Conservation (phyloP, 345 rosid species). For the Viola odorata region DNA sequence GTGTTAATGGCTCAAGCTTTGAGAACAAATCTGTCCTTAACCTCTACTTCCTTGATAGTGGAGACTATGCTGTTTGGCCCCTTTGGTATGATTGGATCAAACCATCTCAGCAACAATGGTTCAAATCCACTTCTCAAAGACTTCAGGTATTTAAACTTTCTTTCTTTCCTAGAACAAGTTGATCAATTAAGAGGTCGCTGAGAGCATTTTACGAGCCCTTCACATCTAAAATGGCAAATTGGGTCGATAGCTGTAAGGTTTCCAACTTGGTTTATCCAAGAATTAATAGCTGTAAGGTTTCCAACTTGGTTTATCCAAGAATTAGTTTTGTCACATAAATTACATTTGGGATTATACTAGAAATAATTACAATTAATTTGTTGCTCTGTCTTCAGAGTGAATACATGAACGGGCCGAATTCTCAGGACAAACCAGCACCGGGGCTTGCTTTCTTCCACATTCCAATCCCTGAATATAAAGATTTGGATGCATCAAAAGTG, state of each 20-base stretch:
- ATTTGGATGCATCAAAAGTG: slow-evolving; percentile 48
- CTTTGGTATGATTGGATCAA: slow-evolving; percentile 65
- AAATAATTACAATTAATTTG: too few relatives aligned
- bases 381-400: slow-evolving; percentile 38
- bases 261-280: too few relatives aligned
- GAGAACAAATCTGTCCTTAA: slow-evolving; percentile 64
- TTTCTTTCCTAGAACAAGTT: background rate
- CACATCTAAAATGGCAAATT: too few relatives aligned
- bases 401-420: slow-evolving; percentile 47
- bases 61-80: slow-evolving; percentile 53
- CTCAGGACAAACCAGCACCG: slow-evolving; percentile 62
- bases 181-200: too few relatives aligned
- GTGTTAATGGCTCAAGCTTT: slow-evolving; percentile 51
- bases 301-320: background rate
- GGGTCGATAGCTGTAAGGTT: background rate
- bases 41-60: slow-evolving; percentile 69
- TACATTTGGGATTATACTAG: too few relatives aligned
- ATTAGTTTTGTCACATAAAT: too few relatives aligned
- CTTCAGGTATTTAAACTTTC: slow-evolving; percentile 44
- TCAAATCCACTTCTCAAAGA: slow-evolving; percentile 50
- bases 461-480: slow-evolving; percentile 70
- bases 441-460: slow-evolving; percentile 91
- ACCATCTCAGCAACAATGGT: slow-evolving; percentile 68
- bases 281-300: background rate
- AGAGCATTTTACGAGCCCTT: too few relatives aligned